Conservation (phyloP, 2,329 filamentous ascomycete genomes). For the Peltaster fructicola region DNA sequence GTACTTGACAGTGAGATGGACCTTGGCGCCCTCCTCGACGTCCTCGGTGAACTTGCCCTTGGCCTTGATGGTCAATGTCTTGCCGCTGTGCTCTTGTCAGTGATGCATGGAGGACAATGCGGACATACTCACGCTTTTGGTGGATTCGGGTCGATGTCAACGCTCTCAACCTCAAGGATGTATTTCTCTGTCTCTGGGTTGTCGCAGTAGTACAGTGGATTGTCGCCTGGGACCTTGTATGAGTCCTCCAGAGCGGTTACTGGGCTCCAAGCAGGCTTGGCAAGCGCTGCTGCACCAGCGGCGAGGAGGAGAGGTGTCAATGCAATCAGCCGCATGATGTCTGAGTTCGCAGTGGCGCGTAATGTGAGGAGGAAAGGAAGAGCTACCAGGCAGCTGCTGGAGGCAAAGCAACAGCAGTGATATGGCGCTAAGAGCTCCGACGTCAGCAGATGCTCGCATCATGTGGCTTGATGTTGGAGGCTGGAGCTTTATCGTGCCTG, state of each 20-base stretch:
- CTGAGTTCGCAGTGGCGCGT: too few species aligned
- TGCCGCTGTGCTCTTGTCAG: slow-evolving; percentile 40
- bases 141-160: slow-evolving; percentile 74
- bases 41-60: slow-evolving; percentile 53
- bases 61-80: slow-evolving; percentile 61
- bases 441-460: too few species aligned
- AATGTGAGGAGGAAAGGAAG: too few species aligned
- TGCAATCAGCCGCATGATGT: too few species aligned
- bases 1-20: slow-evolving; percentile 78
- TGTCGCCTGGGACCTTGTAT: slow-evolving; percentile 61
- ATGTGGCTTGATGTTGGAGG: too few species aligned
- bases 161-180: slow-evolving; percentile 58
- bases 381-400: too few species aligned
- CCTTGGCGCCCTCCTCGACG: slow-evolving; percentile 63
- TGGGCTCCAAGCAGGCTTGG: too few species aligned
- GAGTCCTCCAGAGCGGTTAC: slow-evolving; percentile 23
- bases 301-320: too few species aligned
- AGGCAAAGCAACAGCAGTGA: too few species aligned
- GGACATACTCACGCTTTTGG: slow-evolving; percentile 49
- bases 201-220: slow-evolving; percentile 65
- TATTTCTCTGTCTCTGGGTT: slow-evolving; percentile 51
- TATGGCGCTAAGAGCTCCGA: too few species aligned
- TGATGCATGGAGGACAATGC: slow-evolving; percentile 1
- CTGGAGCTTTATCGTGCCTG: too few species aligned
- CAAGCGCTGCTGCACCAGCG: too few species aligned